Conservation (phyloP, 192 early-diverging fungal species). For the Dimargaris xerosporica region DNA sequence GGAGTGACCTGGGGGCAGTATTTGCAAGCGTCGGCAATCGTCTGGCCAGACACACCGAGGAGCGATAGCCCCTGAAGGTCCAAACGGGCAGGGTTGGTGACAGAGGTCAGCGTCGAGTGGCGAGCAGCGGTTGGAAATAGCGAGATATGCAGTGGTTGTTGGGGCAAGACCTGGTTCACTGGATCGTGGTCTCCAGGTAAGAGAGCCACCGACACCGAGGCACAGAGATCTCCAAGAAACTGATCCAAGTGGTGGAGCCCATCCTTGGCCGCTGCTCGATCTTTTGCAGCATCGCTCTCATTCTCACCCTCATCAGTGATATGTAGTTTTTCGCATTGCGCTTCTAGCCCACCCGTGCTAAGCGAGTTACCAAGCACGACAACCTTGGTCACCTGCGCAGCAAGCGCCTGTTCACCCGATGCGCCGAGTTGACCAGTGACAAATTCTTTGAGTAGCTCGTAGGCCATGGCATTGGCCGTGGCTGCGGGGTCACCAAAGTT, state of each 20-base stretch:
- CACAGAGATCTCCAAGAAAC: slow-evolving; percentile 45
- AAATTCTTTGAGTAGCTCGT: slow-evolving; percentile 64
- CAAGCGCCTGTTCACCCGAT: slow-evolving; percentile 30
- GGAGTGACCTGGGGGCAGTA: slow-evolving; percentile 41
- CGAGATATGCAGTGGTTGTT: slow-evolving; percentile 63
- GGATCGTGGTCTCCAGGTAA: slow-evolving; percentile 77
- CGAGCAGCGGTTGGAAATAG: slow-evolving; percentile 45
- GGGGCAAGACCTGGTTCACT: slow-evolving; percentile 61
- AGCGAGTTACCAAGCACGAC: slow-evolving; percentile 64
- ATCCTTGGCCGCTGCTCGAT: no score
- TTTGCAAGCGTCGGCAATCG: slow-evolving; percentile 67
- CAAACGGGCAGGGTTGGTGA: slow-evolving; percentile 70
- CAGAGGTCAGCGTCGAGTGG: slow-evolving; percentile 44
- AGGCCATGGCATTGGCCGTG: slow-evolving; percentile 31
- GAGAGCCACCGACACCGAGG: slow-evolving; percentile 48
- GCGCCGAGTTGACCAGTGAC: slow-evolving; percentile 60
- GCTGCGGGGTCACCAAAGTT: slow-evolving; percentile 32
- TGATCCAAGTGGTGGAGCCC: slow-evolving; percentile 43
- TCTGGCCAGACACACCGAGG: slow-evolving; percentile 75
- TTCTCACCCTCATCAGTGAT: slow-evolving; percentile 26
- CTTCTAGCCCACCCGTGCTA: slow-evolving; percentile 27
- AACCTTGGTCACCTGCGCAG: slow-evolving; percentile 46
- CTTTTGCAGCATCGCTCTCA: no score
- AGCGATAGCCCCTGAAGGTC: slow-evolving; percentile 51
- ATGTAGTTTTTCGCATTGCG: slow-evolving; percentile 29